Base-by-base conservation (phyloP, 139 green algal species). In the Asterochloris sp. region DNA sequence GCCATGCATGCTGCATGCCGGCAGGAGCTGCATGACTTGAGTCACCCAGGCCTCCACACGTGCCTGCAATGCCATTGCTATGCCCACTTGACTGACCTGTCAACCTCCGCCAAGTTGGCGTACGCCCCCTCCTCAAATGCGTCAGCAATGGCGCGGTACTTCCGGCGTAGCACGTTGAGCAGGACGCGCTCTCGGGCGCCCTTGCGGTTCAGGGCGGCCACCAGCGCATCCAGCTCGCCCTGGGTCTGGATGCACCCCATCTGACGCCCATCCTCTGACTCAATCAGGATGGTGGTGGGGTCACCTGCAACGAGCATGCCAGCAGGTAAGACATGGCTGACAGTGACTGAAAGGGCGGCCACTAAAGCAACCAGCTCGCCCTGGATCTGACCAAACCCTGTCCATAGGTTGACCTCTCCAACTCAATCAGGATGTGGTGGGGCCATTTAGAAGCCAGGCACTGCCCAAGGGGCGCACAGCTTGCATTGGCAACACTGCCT, bases 121-220 rank as follows among this genome's bases (percentile, higher is more conserved):
- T 54, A 54, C 38, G 38, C 38, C 38, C 38, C 38, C 38, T 54
- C 38, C 19, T 71, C 66, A 21, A 71, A 23, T 2, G 66, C 66
- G 21, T 21, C 66, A 71, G 66, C 17, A 23, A 71, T 71, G 66
- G 17, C 19, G 66, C 19, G 19, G 21, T 71, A 23, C 66, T 71
- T 71, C 21, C 66, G 4, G 66, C 69, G 68, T n/a, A 95, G 62
- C 14, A 62, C 78, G 12, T 73, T 78, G 68, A 85, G 79, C 17
- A 95, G 85, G 62, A 83, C 84, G 1, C 79, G 77, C 83, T 95
- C 92, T 0, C 89, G 85, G 14, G 87, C 67, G 0, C 92, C 91
- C 23, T 88, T 84, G 82, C 80, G 60, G 74, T 90, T 91, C 19
- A 91, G 85, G 23, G 62, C 62, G 0, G n/a, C 54, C 27, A 89